Conservation (phyloP, 768 basidiomycete species). For the Aureoboletus auriporus region DNA sequence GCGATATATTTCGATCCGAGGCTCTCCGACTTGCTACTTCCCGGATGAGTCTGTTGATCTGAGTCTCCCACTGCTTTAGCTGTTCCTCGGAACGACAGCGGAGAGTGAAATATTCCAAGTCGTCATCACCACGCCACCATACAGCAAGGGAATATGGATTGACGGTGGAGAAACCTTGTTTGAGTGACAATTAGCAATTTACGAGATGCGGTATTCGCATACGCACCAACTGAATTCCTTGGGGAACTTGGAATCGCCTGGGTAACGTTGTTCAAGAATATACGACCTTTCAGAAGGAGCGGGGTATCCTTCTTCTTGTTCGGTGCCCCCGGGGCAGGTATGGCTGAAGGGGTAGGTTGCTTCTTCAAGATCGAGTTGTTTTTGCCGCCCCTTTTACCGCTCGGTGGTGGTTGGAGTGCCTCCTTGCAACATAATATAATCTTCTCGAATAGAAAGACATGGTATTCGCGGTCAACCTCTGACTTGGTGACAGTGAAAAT, state of each 20-base stretch:
- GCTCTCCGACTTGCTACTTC: constrained; percentile 67
- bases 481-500: constrained; percentile 94
- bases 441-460: constrained; percentile 98
- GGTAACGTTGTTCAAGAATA: constrained; percentile 95
- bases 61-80: constrained; percentile 86
- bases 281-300: constrained; percentile 90
- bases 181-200: background rate
- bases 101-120: constrained; percentile 90
- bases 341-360: constrained; percentile 47
- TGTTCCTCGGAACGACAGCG: constrained; percentile 92
- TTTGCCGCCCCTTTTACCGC: constrained; percentile 71
- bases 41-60: constrained; percentile 84
- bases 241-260: constrained; percentile 62
- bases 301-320: constrained; percentile 74
- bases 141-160: constrained; percentile 79
- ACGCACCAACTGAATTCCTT: constrained; percentile 60
- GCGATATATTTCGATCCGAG: constrained; percentile 59
- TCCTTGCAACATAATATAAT: constrained; percentile 99
- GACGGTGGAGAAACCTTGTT: constrained; percentile 43
- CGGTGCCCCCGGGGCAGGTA: constrained; percentile 49
- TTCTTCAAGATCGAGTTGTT: constrained; percentile 89
- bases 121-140: constrained; percentile 93
- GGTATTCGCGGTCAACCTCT: constrained; percentile 95
- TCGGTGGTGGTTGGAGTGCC: constrained; percentile 53
- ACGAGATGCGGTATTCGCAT: constrained; percentile 4